These are phyloP conservation scores for Tolypocladium album DNA, from an alignment of 2,329 filamentous ascomycete genomes.

Conservation along the genomic window DNA sequence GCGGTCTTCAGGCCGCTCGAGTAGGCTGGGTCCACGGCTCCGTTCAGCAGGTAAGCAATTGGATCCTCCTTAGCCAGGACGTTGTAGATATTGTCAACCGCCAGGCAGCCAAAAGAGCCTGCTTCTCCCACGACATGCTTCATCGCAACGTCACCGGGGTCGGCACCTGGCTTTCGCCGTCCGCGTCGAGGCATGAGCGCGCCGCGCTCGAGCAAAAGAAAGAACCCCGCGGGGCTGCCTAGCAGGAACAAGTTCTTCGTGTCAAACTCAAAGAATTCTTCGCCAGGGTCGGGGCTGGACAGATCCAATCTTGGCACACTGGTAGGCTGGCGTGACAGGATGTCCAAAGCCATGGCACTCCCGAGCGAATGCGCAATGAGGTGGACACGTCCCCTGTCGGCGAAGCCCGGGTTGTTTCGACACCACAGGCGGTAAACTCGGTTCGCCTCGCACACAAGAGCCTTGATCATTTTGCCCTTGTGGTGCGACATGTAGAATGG, in stretches of 20 bases:
- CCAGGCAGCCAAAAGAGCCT: conserved; percentile 78
- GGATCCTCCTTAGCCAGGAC: conserved; percentile 62
- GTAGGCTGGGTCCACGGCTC: conserved; percentile 74
- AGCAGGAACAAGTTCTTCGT: conserved; percentile 82
- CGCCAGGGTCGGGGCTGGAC: conserved; percentile 27
- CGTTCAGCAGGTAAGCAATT: conserved; percentile 87
- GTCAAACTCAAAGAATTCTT: conserved; percentile 75
- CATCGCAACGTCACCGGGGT: conserved; percentile 47
- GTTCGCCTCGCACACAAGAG: conserved; percentile 83
- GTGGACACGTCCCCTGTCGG: conserved; percentile 73
- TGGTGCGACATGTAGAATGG: conserved; percentile 97
- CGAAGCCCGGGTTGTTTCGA: conserved; percentile 80
- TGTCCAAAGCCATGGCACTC: conserved; percentile 87
- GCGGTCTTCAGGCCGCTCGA: conserved; percentile 66
- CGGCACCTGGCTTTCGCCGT: conserved; percentile 63
- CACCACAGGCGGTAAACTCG: conserved; percentile 95
- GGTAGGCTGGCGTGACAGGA: conserved; percentile 83
- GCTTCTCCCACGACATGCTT: conserved; percentile 61
- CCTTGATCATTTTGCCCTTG: conserved; percentile 87
- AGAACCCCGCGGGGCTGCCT: conserved; percentile 87
- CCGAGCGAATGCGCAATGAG: conserved; percentile 89
- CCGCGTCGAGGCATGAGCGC: conserved; percentile 65
- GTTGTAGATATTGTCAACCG: conserved; percentile 95
- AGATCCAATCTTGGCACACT: conserved; percentile 42
- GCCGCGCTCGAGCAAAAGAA: conserved; percentile 71